Base-by-base conservation (phyloP, 176 grass and related monocot genomes). In the Oryza rufipogon region DNA sequence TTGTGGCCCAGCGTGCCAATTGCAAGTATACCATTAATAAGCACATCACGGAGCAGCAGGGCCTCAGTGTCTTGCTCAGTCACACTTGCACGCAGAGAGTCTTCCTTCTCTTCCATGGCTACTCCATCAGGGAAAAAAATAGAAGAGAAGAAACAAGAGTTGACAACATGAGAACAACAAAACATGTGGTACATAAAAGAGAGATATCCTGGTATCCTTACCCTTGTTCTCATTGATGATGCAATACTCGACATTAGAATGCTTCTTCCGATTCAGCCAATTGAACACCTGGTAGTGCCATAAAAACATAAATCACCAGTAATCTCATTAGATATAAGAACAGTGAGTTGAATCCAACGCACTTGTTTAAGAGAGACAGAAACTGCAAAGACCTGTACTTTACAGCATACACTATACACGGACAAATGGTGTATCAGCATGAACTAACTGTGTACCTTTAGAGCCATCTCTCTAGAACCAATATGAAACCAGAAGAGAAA, bases 1-100 rank as follows among this genome's bases (percentile, higher is more conserved):
- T 83, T 69, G 75, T 92, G 91, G 16, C 96, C 96, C 38, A 98
- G 78, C 0, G 96, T 98, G 73, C 96, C 96, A 52, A 98, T 98
- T 44, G 89, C 88, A 58, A 98, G 87, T 74, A 98, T 95, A 30
- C 91, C 91, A 1, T 87, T 90, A 61, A 94, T 80, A 58, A 98
- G 89, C 67, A 98, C 88, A 73, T 98, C 91, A 69, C 89, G 85
- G 12, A 98, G 85, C n/a, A 98, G 91, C 72, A 98, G 80, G 33
- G 96, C 87, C 87, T 98, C 91, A 74, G 94, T 97, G 61, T 92
- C 96, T 71, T 85, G 84, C 77, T 98, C 96, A 41, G 60, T 70
- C 20, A 69, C 69, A 71, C 87, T 90, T 70, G 67, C 66, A 64
- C 12, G 74, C 30, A 77, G 26, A 25, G 74, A 77, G 51, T 95